Base-by-base conservation (phyloP, 495 filamentous ascomycete species). In the Clohesyomyces aquaticus region DNA sequence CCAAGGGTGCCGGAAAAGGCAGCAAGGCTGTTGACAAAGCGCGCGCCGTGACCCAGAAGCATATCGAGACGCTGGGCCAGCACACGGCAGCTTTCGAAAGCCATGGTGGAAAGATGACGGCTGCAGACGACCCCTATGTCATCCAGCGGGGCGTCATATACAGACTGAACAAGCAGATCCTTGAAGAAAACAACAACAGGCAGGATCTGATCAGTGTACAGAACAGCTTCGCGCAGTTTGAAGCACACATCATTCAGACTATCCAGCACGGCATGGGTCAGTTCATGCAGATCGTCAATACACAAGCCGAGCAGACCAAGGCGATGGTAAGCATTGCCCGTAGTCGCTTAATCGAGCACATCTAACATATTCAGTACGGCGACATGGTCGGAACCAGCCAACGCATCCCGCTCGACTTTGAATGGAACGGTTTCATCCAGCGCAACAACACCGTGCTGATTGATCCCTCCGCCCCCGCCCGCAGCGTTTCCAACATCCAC, bases 181-280 rank as follows among this genome's bases (percentile, higher is more conserved):
- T 88, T 42, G 93, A 96, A 71, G 94, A 98, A 77, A 98, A 98
- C 77, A 93, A 90, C 78, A 90, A 93, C 76, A 87, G 88, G 45
- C 87, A 96, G 71, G 95, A 98, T 71, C 82, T 97, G 23, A 81
- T 98, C 54, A 82, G 86, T 10, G 88, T 96, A 26, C 94, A 98
- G 76, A 87, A 89, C 75, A 88, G 88, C 73, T 97, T 97, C 75
- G 82, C 87, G 61, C 81, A 86, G 48, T 98, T 98, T 70, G 94
- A 98, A 73, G 82, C 85, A 0, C 91, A 98, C 73, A 78, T 98
- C 54, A 74, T 98, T 43, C 79, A 88, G 68, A 88, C 86, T n/a
- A 76, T 97, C 54, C 94, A 98, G 74, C 78, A 85, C 59, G 87
- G 87, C 56, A 80, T 98, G 79, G 83, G 85, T 50, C 84, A 88